Percentiles rank a stretch among this genome's conserved stretches.
phyloP scores from a whole-genome alignment of 208 protist genomes.

The Kentomonas sorsogonicus region DNA sequence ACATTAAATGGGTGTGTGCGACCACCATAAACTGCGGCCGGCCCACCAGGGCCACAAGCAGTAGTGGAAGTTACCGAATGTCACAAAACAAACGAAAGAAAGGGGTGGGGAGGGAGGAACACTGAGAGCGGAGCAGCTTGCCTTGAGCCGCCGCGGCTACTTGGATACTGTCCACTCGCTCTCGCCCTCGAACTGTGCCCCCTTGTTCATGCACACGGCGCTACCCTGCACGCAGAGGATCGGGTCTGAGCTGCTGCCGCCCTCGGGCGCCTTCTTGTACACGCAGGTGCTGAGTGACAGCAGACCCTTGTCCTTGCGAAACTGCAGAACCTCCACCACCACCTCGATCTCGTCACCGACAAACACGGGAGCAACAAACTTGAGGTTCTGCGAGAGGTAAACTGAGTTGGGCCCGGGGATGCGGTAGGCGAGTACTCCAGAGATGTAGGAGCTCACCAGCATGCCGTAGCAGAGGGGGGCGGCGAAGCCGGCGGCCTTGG shows the following conservation, averaged over 20 bases:
- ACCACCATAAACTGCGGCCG: no score
- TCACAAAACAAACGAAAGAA: not conserved
- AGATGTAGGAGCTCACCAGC: conserved; percentile 82
- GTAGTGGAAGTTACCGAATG: not conserved
- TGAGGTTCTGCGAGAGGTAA: conserved; percentile 81
- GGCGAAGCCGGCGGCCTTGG: conserved; percentile 74
- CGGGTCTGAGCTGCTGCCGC: conserved; percentile 20
- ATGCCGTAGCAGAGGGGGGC: conserved; percentile 76
- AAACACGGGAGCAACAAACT: conserved; percentile 71
- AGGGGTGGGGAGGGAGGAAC: not conserved
- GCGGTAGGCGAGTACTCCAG: conserved; percentile 72
- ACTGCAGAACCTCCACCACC: conserved; percentile 58
- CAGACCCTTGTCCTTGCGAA: conserved; percentile 48
- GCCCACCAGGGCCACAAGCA: no score
- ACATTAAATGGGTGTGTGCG: no score
- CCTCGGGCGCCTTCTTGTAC: conserved; percentile 42
- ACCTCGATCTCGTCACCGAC: conserved; percentile 76
- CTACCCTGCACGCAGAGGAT: conserved; percentile 69
- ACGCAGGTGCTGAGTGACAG: conserved; percentile 70
- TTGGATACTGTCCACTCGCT: conserved; percentile 50
- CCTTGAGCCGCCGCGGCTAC: conserved; percentile 7
- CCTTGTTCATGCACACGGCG: conserved; percentile 72
- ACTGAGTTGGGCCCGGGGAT: conserved; percentile 80
- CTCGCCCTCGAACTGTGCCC: conserved; percentile 60
- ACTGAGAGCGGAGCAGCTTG: not conserved